Evolutionary conservation across 2,329 filamentous ascomycete species (phyloP).

Genomic region (Talaromyces sp.): DNA sequence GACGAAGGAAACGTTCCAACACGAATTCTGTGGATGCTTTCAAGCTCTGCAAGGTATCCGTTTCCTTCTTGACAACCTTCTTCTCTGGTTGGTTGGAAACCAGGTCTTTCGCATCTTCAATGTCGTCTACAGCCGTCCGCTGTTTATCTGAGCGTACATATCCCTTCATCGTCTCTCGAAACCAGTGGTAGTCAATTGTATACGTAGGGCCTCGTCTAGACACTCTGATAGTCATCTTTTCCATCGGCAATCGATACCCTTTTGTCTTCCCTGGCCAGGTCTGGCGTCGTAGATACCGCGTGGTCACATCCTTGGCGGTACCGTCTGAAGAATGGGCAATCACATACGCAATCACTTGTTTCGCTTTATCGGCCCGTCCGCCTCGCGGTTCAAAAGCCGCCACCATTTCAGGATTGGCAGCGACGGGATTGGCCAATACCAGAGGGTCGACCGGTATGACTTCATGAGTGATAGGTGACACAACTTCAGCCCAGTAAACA

Average conservation of each 20-base stretch:
- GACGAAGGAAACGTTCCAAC: conserved; percentile 77
- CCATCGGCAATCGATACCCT: conserved; percentile 69
- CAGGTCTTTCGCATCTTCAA: conserved; percentile 75
- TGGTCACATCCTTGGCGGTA: conserved; percentile 90
- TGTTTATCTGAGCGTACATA: conserved; percentile 57
- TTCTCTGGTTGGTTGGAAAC: conserved; percentile 68
- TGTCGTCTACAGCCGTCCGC: conserved; percentile 68
- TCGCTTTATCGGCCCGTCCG: conserved; percentile 74
- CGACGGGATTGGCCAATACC: conserved; percentile 62
- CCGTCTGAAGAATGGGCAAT: conserved; percentile 78
- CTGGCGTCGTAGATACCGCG: conserved; percentile 79
- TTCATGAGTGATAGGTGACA: conserved; percentile 75
- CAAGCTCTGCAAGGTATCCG: conserved; percentile 82
- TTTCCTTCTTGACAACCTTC: conserved; percentile 68
- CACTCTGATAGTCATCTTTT: conserved; percentile 78
- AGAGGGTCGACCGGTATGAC: conserved; percentile 76
- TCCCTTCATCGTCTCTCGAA: conserved; percentile 70
- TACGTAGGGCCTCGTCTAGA: conserved; percentile 54
- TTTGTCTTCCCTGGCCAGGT: conserved; percentile 86
- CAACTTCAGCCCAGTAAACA: conserved; percentile 87
- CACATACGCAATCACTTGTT: conserved; percentile 86
- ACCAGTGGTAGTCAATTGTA: conserved; percentile 83
- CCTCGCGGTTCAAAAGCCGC: conserved; percentile 79
- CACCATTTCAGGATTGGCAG: conserved; percentile 67
- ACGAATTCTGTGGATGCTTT: conserved; percentile 82